Conservation (phyloP, 306 rosid species). For the Cajanus cajan region DNA sequence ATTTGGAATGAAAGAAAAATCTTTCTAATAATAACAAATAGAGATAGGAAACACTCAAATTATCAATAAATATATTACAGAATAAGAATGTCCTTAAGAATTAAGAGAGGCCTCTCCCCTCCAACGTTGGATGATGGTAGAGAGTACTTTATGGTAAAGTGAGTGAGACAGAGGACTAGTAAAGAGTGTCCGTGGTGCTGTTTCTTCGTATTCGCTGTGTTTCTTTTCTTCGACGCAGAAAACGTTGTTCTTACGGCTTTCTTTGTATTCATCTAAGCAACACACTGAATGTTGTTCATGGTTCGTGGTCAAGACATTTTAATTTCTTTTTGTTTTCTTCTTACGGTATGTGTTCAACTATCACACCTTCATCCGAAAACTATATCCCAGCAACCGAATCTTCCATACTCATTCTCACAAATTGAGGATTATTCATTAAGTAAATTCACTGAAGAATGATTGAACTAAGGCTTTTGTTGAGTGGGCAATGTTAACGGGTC, state of each 20-base stretch:
- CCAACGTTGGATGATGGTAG: neutral
- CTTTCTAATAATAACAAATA: neutral
- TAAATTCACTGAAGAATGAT: neutral
- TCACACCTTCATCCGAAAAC: conserved; percentile 36
- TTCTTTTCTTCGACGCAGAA: conserved; percentile 20
- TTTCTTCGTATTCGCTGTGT: conserved; percentile 20
- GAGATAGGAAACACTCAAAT: neutral
- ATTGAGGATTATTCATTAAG: neutral
- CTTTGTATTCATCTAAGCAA: neutral
- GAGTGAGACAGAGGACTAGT: conserved; percentile 31
- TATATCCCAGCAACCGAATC: conserved; percentile 40
- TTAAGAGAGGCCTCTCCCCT: neutral
- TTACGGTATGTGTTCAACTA: conserved; percentile 29
- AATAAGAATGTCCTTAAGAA: neutral
- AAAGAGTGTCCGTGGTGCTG: conserved; percentile 5
- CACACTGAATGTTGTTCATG: conserved; percentile 19
- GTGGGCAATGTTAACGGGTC: neutral
- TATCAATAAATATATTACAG: neutral
- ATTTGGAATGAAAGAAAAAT: neutral
- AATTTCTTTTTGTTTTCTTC: neutral
- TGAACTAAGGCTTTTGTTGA: neutral
- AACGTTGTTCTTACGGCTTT: conserved; percentile 33
- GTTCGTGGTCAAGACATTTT: neutral
- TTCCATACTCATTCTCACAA: neutral
- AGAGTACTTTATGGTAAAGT: conserved; percentile 19